Evolutionary conservation across 441 rosid species (phyloP).

Genomic region (Euphorbia schlechtendalii): DNA sequence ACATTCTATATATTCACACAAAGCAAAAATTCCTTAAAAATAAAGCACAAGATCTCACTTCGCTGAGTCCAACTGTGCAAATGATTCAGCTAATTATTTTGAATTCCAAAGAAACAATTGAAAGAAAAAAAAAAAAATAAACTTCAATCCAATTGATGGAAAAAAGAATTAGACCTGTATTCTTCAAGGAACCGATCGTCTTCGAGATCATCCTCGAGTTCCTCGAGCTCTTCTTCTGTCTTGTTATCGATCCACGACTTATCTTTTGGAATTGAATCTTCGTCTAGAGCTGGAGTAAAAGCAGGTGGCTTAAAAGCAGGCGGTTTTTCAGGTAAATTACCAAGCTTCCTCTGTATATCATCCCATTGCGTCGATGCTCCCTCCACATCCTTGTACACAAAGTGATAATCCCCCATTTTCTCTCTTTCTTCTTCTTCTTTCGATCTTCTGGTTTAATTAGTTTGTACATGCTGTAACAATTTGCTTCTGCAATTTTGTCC

Average conservation of each 20-base stretch:
- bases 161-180: slow-evolving; percentile 47
- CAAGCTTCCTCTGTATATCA: slow-evolving; percentile 92
- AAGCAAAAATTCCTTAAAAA: no score
- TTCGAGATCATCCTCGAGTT: slow-evolving; percentile 79
- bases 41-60: background rate
- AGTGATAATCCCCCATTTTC: slow-evolving; percentile 89
- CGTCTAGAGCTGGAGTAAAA: slow-evolving; percentile 63
- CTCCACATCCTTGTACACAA: slow-evolving; percentile 87
- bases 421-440: background rate
- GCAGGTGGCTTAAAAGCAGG: slow-evolving; percentile 84
- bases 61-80: no score
- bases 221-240: slow-evolving; percentile 86
- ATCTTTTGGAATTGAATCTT: slow-evolving; percentile 66
- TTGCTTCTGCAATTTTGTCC: background rate
- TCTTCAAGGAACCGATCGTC: slow-evolving; percentile 95
- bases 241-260: slow-evolving; percentile 64
- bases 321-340: slow-evolving; percentile 79
- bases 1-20: no score
- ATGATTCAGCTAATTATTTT: no score
- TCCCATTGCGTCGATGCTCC: slow-evolving; percentile 99
- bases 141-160: background rate
- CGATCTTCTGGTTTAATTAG: no score
- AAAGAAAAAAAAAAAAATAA: background rate
- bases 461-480: background rate
- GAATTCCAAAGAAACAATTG: background rate